phyloP scores from a whole-genome alignment of 2,329 filamentous ascomycete genomes.

The Epichloe brachyelytri region DNA sequence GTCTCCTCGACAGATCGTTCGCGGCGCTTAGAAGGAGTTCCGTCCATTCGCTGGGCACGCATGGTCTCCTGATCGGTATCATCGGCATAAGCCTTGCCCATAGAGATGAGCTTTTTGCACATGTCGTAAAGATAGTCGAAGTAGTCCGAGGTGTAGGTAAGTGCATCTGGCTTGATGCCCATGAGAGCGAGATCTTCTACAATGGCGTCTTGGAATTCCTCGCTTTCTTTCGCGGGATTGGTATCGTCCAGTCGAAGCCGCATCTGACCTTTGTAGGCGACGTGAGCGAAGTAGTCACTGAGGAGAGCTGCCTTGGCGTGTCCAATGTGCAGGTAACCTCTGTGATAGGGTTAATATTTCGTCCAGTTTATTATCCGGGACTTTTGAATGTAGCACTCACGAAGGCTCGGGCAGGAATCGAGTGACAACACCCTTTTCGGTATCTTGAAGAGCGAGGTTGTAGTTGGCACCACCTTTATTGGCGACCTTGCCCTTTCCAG shows the following conservation, averaged over 20 bases:
- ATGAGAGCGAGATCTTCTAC: slow-evolving; percentile 82
- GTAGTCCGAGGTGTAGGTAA: slow-evolving; percentile 90
- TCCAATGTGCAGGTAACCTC: slow-evolving; percentile 84
- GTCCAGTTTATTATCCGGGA: background rate
- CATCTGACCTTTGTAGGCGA: slow-evolving; percentile 82
- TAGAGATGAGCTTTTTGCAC: slow-evolving; percentile 71
- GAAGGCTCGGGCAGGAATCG: slow-evolving; percentile 91
- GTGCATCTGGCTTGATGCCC: slow-evolving; percentile 77
- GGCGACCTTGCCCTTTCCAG: slow-evolving; percentile 57
- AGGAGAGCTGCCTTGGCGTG: slow-evolving; percentile 89
- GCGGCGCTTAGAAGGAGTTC: slow-evolving; percentile 68
- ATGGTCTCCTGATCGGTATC: slow-evolving; percentile 86
- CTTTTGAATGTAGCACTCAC: slow-evolving; percentile 29
- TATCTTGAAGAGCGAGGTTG: slow-evolving; percentile 74
- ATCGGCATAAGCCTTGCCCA: slow-evolving; percentile 84
- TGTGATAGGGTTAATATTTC: slow-evolving; percentile 13
- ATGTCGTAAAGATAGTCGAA: slow-evolving; percentile 86
- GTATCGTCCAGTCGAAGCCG: slow-evolving; percentile 94
- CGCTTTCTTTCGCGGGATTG: slow-evolving; percentile 93
- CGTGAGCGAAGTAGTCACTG: slow-evolving; percentile 94
- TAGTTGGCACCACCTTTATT: slow-evolving; percentile 76
- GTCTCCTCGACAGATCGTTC: slow-evolving; percentile 73
- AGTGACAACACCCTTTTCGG: slow-evolving; percentile 79
- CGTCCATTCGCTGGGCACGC: slow-evolving; percentile 72
- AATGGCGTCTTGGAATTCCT: slow-evolving; percentile 90